Evolutionary conservation across 805 yeast species (phyloP), one percentile per base, ranked within the genome.

Genomic region (Wickerhamomyces subpelliculosus): DNA sequence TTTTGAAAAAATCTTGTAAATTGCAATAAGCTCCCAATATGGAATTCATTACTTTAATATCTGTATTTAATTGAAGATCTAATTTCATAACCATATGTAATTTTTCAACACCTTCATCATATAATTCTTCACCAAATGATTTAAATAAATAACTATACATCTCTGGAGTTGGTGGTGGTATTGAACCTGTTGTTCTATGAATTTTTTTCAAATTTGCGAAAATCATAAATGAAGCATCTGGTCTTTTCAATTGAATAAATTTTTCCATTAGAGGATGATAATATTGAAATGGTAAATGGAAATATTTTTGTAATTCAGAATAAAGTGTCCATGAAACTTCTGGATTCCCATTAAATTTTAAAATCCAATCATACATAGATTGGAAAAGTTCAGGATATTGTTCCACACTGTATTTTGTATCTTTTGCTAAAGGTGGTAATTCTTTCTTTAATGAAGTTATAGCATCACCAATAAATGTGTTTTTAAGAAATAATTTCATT

Each of bases 61-160:
- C 80, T 41, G 77, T 69, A 41, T 68, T 72, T 30, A 82, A 59
- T 10, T 65, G 58, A 34, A 72, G 46, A 43, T 84, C 94, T 69
- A 80, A 70, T 39, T 82, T 78, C 52, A 80, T 60, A 34, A 72
- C 68, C 38, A 75, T 71, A 47, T 83, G 86, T 4, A 84, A 57
- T 40, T 78, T 81, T 35, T 65, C 65, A 14, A 83, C 75, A 0
- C 90, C 93, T 8, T 78, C 79, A 40, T 72, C 77, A 46, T 78
- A 84, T 25, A 68, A 58, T 37, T 63, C 61, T 35, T 67, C 66
- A 2, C 87, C 84, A 59, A 82, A 82, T 34, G 72, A 72, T 36
- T 70, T 64, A 52, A 84, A 78, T 19, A 84, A 55, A 45, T 72
- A 72, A 38, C 69, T 56, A 48, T 83, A 85, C 56, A 82, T 73